Conservation (phyloP, 345 rosid genomes). For the Camelina sativa region DNA sequence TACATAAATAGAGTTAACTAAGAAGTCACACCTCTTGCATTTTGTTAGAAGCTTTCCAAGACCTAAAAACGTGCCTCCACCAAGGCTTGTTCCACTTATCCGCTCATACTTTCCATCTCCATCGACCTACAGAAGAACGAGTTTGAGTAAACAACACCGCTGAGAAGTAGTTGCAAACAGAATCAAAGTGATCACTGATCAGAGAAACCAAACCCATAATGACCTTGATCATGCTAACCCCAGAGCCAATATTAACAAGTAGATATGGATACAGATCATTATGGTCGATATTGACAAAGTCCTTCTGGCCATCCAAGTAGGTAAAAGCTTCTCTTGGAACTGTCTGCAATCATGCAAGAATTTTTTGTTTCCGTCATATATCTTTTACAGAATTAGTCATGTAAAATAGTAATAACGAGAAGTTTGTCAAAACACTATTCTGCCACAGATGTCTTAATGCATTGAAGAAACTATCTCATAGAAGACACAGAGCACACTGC, state of each 20-base stretch:
- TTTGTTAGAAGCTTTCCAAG: constrained; percentile 84
- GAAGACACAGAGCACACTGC: neutral
- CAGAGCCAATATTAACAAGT: constrained; percentile 92
- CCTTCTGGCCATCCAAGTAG: constrained; percentile 66
- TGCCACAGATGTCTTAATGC: neutral
- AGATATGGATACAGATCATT: constrained; percentile 83
- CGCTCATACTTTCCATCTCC: constrained; percentile 82
- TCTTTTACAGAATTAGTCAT: neutral
- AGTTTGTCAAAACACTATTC: neutral
- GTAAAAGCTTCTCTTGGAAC: constrained; percentile 83
- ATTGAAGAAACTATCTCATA: neutral
- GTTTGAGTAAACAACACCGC: neutral
- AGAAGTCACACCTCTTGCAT: constrained; percentile 72
- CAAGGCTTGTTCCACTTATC: constrained; percentile 88
- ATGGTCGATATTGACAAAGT: constrained; percentile 72
- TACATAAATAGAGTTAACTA: constrained; percentile 10
- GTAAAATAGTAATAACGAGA: neutral
- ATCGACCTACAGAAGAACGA: constrained; percentile 62
- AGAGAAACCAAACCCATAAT: constrained; percentile 22
- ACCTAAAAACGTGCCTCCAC: constrained; percentile 92
- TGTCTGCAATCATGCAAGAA: constrained; percentile 51
- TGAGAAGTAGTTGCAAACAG: neutral
- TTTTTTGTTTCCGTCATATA: neutral
- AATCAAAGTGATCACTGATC: constrained; percentile 17
- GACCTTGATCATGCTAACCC: constrained; percentile 97